Evolutionary conservation across 495 filamentous ascomycete species (phyloP).

Genomic region (Penicillium coprophilum): DNA sequence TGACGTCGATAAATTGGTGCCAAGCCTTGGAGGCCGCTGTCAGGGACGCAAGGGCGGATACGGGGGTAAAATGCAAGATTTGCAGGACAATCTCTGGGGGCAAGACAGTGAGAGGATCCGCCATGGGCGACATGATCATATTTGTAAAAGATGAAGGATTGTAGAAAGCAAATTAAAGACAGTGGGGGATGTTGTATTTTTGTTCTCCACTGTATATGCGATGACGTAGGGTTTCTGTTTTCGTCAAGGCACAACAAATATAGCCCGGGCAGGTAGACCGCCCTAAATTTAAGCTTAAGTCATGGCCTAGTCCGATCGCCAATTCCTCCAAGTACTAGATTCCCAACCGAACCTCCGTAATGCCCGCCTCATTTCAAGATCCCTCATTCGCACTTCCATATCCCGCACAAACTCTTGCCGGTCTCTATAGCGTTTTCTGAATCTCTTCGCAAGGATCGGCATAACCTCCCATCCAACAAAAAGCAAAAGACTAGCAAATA

Average conservation of each 20-base stretch:
- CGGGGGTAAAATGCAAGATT: constrained; percentile 36
- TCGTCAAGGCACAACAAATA: neutral
- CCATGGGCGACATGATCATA: constrained; percentile 17
- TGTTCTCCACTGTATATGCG: constrained; percentile 12
- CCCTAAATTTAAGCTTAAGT: constrained; percentile 3
- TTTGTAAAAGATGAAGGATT: constrained; percentile 2
- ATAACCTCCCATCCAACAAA: neutral
- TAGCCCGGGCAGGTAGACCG: neutral
- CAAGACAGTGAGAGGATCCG: constrained; percentile 34
- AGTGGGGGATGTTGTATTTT: constrained; percentile 7
- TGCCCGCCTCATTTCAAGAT: neutral
- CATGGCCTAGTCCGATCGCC: neutral
- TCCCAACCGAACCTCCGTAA: neutral
- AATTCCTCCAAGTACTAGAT: neutral
- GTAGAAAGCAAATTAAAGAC: neutral
- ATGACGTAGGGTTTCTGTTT: constrained; percentile 8
- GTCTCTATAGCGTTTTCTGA: neutral
- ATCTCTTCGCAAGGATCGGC: neutral
- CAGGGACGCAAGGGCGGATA: constrained; percentile 35
- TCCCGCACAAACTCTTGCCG: neutral
- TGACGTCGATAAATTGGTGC: constrained; percentile 43
- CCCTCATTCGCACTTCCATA: neutral
- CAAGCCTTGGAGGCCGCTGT: constrained; percentile 38
- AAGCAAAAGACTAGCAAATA: neutral
- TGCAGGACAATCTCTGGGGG: constrained; percentile 42